Base-by-base conservation (phyloP, 495 filamentous ascomycete genomes). In the Parathielavia appendiculata region DNA sequence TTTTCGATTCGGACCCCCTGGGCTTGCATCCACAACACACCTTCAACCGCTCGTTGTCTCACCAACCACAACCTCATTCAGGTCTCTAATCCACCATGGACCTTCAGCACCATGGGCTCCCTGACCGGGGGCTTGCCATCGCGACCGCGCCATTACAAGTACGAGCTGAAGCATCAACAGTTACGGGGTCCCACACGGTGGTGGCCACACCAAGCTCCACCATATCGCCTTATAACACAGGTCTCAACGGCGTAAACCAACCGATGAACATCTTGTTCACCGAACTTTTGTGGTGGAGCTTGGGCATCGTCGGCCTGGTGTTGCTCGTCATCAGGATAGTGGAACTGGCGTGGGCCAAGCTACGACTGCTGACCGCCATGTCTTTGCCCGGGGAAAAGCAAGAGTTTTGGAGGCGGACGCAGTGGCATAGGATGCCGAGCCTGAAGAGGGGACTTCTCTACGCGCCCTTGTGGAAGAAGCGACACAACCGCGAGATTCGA, bases 401-500 rank as follows among this genome's bases (percentile, higher is more conserved):
- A 64, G 59, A 48, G 51, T 81, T 77, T 59, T 83, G 78, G 77
- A 76, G 70, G 57, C 46, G 56, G 19, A 70, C 72, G 38, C 75
- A 76, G 46, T 73, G 71, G 71, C 69, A 67, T 48, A 77, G 76
- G 77, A 76, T 81, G 74, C 79, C 80, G 22, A 68, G 67, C 51
- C 60, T 96, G 64, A 96, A 96, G 76, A 83, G 82, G 60, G 77
- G 92, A 65, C 66, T 95, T 51, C 78, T 95, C 62, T 90, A 92
- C 69, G 92, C 93, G 11, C 91, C 93, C 1, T 72, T 97, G 20
- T 85, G 89, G 70, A 81, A 80, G 12, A 87, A 81, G 60, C 84
- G 92, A 30, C 92, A 97, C 75, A 95, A 93, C 73, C 83, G 86
- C 53, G 92, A 95, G 69, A 83, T 96, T 61, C 82, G 83, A 61